A percentile compares a stretch with the other conserved stretches of the same genome.
phyloP scores from a whole-genome alignment of 2,329 filamentous ascomycete genomes.

The Aspergillus tamarii region DNA sequence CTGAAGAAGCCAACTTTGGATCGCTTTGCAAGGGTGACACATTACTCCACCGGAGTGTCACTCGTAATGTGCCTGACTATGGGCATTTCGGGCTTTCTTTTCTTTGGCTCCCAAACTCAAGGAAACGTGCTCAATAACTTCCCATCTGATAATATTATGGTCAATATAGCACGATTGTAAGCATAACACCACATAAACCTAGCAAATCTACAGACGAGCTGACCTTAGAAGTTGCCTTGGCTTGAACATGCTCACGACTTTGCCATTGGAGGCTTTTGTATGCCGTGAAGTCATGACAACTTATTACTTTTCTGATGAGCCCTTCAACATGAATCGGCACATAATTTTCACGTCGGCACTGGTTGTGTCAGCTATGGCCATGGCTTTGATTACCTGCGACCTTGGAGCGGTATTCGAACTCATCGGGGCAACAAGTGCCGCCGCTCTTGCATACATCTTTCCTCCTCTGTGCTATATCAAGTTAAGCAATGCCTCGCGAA shows the following conservation, averaged over 20 bases:
- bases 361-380: constrained; percentile 74
- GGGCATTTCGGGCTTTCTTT: constrained; percentile 86
- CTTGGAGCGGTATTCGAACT: constrained; percentile 93
- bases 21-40: constrained; percentile 89
- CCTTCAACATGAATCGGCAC: constrained; percentile 82
- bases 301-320: constrained; percentile 73
- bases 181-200: constrained; percentile 20
- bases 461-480: constrained; percentile 96
- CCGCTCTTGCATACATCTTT: constrained; percentile 90
- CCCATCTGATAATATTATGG: constrained; percentile 83
- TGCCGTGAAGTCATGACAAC: constrained; percentile 95
- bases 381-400: constrained; percentile 88
- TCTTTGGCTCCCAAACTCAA: constrained; percentile 86
- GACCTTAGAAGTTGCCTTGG: constrained; percentile 71
- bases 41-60: constrained; percentile 87
- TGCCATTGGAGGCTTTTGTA: constrained; percentile 95
- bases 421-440: constrained; percentile 92
- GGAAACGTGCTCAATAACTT: constrained; percentile 99
- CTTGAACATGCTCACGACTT: constrained; percentile 96
- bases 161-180: constrained; percentile 85
- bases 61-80: constrained; percentile 89
- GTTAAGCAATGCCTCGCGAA: constrained; percentile 76
- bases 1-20: constrained; percentile 92
- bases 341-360: constrained; percentile 82
- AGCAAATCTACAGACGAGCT: constrained; percentile 18